phyloP scores from a whole-genome alignment of 2,329 filamentous ascomycete species.

The Monosporascus sp. region DNA sequence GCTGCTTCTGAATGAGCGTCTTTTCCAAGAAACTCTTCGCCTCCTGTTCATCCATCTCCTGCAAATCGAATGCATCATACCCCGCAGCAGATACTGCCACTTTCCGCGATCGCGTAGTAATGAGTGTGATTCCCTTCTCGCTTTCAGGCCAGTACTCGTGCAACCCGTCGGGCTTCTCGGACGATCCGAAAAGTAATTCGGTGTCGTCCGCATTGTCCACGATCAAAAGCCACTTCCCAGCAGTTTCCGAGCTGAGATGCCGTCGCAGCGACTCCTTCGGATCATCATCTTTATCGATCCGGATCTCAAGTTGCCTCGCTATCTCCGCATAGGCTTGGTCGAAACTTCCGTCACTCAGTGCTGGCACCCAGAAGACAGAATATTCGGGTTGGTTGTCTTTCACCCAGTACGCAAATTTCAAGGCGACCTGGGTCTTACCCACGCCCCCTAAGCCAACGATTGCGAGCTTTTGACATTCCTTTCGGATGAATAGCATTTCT shows the following conservation, averaged over 20 bases:
- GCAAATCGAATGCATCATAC: conserved; percentile 23
- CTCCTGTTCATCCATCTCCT: conserved; percentile 23
- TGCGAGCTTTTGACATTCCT: conserved; percentile 15
- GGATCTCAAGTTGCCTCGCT: conserved; percentile 23
- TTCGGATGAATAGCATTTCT: not conserved
- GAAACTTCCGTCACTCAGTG: conserved; percentile 31
- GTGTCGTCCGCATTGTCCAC: conserved; percentile 38
- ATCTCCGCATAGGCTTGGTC: conserved; percentile 33
- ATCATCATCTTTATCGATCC: conserved; percentile 49
- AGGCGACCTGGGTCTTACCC: conserved; percentile 35
- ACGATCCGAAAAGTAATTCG: conserved; percentile 17
- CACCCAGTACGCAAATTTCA: conserved; percentile 34
- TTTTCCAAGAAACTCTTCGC: conserved; percentile 23
- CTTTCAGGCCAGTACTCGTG: conserved; percentile 28
- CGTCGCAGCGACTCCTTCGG: conserved; percentile 53
- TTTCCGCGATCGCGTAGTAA: conserved; percentile 32
- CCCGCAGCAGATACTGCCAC: conserved; percentile 21
- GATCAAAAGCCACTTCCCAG: conserved; percentile 34
- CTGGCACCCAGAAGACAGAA: conserved; percentile 40
- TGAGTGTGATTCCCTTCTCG: conserved; percentile 26
- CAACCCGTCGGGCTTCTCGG: conserved; percentile 10
- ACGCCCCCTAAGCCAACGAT: conserved; percentile 34
- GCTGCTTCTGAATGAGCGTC: conserved; percentile 15
- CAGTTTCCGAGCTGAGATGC: conserved; percentile 20
- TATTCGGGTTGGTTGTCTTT: conserved; percentile 28